Evolutionary conservation across 164 flowering plant species (phyloP), one percentile per base, ranked within the genome.

Genomic region (Chimonanthus salicifolius): DNA sequence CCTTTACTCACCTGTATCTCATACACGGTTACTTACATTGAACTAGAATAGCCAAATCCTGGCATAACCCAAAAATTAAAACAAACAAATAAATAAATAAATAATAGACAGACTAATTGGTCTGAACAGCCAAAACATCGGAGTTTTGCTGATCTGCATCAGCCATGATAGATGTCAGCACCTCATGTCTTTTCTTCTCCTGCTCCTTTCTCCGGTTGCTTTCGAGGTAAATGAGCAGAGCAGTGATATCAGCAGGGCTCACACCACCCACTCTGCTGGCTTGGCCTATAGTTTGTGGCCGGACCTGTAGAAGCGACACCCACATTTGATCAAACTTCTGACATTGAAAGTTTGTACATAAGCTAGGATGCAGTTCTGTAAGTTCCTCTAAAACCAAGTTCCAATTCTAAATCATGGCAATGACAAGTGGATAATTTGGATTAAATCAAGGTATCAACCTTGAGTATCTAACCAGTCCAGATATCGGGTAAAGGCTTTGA

Each of bases 191-290:
- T 71, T 71, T 85, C 75, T 69, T 82, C 62, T 85, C 90, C 2
- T 84, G 86, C 71, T 85, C 85, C 80, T 77, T 88, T 81, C 97
- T 88, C 73, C 87, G 63, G 77, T 90, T 89, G 71, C 90, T 49
- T 81, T 95, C 95, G 21, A 95, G 88, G 72, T 87, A 85, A 48
- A 93, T 90, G 18, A 93, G 88, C n/a, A 95, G 94, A 62, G 98
- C 97, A 58, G 99, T 92, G 21, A 95, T 85, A 70, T 95, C 99
- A 47, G 99, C 98, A 51, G 99, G 97, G 84, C 87, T 95, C 21
- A 95, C 98, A 33, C 99, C 97, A 58, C 95, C 99, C 2, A 95
- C 99, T 84, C 99, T 84, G 81, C 92, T 85, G 15, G 98, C 98
- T 85, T 93, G 99, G 45, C 99, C 97, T 69, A 95, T 89, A 33